phyloP scores from a whole-genome alignment of 352 stramenopile species.

The Pythium aquatile region DNA sequence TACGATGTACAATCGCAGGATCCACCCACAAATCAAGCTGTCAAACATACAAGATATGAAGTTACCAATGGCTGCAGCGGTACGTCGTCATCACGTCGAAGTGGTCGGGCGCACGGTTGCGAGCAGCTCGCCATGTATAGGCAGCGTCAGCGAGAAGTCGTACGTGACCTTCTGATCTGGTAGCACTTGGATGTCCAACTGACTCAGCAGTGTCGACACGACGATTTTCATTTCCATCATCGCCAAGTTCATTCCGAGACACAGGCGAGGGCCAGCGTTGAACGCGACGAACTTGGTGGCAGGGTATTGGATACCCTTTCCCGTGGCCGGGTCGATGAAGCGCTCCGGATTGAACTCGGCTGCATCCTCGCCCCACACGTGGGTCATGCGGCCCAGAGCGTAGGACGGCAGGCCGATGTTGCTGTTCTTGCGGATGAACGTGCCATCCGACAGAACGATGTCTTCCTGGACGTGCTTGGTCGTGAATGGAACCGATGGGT shows the following conservation, averaged over 20 bases:
- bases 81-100: neutral
- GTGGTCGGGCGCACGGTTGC: neutral
- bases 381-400: conserved; percentile 27
- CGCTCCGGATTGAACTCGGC: conserved; percentile 38
- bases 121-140: conserved; percentile 12
- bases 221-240: conserved; percentile 56
- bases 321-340: conserved; percentile 27
- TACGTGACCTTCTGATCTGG: conserved; percentile 18
- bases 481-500: conserved; percentile 59
- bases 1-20: neutral
- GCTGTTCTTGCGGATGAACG: conserved; percentile 27
- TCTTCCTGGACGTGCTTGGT: conserved; percentile 29
- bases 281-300: conserved; percentile 32
- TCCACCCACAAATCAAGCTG: neutral
- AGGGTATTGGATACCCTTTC: conserved; percentile 8
- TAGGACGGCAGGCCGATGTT: conserved; percentile 34
- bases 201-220: conserved; percentile 34
- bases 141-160: conserved; percentile 30
- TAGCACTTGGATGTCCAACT: conserved; percentile 35
- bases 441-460: conserved; percentile 42
- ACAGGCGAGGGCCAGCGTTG: conserved; percentile 38
- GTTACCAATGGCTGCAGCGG: neutral
- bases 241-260: conserved; percentile 45
- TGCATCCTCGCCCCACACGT: conserved; percentile 35
- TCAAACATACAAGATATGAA: neutral